Percentiles rank a stretch among this genome's conserved stretches.
Conservation (phyloP, 2,329 filamentous ascomycete genomes). For the Alternaria sp. region DNA sequence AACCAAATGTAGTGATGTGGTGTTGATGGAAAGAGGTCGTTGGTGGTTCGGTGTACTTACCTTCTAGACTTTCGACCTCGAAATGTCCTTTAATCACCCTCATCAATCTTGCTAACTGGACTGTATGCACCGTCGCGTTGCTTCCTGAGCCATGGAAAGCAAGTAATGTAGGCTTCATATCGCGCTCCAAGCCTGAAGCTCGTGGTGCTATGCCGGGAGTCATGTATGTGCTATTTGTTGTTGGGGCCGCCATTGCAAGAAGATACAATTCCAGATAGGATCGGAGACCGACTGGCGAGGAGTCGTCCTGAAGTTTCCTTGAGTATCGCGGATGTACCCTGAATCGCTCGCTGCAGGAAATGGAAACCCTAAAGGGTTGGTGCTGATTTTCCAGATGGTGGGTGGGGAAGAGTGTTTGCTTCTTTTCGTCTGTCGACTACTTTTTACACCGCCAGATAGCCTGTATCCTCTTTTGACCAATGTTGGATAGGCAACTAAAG, state of each 20-base stretch:
- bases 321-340: background rate
- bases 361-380: background rate
- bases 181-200: background rate
- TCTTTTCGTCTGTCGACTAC: background rate
- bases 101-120: constrained; percentile 45
- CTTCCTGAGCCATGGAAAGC: constrained; percentile 50
- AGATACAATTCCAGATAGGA: background rate
- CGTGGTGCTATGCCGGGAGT: background rate
- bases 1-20: background rate
- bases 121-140: constrained; percentile 44
- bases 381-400: background rate
- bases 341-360: background rate
- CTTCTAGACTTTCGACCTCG: constrained; percentile 36
- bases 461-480: background rate
- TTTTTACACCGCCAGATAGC: background rate
- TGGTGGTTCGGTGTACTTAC: constrained; percentile 16
- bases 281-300: background rate
- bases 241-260: background rate
- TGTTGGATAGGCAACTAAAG: background rate
- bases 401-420: background rate
- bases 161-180: constrained; percentile 44
- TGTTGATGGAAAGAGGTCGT: background rate
- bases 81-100: constrained; percentile 37
- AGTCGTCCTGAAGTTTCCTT: background rate
- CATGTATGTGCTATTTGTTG: background rate